Evolutionary conservation across 75 land plant species (phyloP).

Genomic region (Cryptomeria japonica): DNA sequence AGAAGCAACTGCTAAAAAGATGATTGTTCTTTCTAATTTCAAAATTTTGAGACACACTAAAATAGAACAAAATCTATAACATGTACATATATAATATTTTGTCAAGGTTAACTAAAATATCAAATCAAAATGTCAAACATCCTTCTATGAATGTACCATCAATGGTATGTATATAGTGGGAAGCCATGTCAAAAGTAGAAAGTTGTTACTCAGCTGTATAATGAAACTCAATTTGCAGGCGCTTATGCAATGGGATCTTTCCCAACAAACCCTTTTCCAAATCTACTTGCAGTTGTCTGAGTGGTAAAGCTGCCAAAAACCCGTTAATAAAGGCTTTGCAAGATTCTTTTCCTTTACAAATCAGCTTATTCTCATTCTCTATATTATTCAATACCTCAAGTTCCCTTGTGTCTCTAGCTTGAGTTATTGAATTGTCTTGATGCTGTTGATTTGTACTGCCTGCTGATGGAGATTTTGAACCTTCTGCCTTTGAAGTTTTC

Average conservation of each 20-base stretch:
- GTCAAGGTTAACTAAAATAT: neutral
- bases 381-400: neutral
- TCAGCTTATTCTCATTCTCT: conserved; percentile 11
- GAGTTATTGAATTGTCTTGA: neutral
- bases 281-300: conserved; percentile 43
- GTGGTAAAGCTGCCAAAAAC: conserved; percentile 49
- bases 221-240: conserved; percentile 57
- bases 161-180: neutral
- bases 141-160: neutral
- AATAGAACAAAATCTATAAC: neutral
- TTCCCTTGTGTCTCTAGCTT: conserved; percentile 13
- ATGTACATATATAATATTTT: neutral
- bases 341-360: conserved; percentile 29
- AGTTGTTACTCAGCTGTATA: conserved; percentile 15
- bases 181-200: neutral
- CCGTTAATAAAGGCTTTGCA: conserved; percentile 51
- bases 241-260: conserved; percentile 30
- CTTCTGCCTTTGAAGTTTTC: neutral
- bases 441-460: conserved; percentile 2
- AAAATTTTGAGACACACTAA: neutral
- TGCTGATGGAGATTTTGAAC: conserved; percentile 1
- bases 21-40: neutral
- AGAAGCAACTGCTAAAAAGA: neutral
- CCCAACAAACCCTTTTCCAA: conserved; percentile 37
- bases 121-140: conserved; percentile 4